Base-by-base conservation (phyloP, 495 filamentous ascomycete species). In the Melanomma pulvis-pyrius region DNA sequence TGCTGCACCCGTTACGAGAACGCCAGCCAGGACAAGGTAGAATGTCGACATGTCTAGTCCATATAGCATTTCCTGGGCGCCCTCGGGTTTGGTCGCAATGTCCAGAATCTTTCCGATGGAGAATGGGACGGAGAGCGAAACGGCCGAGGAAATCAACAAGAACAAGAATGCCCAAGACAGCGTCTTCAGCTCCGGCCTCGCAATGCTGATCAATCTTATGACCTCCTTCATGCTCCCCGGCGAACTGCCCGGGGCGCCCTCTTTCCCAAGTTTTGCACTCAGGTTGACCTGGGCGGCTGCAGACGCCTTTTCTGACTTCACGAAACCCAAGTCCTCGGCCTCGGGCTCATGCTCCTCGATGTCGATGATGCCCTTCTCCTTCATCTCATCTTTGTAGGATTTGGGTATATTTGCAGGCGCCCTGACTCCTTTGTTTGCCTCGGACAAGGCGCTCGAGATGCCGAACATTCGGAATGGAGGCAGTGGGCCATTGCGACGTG, bases 41-140 rank as follows among this genome's bases (percentile, higher is more conserved):
- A 96, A 93, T 70, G 91, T 90, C 6, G 83, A 81, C 50, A 89
- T 76, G 49, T 86, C 87, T 61, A 93, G 72, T 6, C 92, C 92
- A 72, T 94, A 92, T 2, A 96, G 81, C 59, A 72, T 81, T 3
- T 79, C 83, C 48, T 85, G 61, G 22, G 67, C 80, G 24, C 76
- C 71, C 58, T 78, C 60, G 64, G 81, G 77, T 75, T 88, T 80
- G 0, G 90, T 91, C 28, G 92, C 90, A 44, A 91, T 83, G 78
- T 98, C 96, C 74, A 98, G 83, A 56, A 98, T 94, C 77, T 91
- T 92, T 25, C 94, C 94, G 67, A 98, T 96, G 0, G 93, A 96
- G 71, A 97, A 93, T 19, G 94, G 94, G 60, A 98, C 90, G 5
- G 91, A 91, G 87, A 98, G 96, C 30, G 92, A 94, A 65, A 98